These are phyloP conservation scores for Emmonsia crescens DNA, from an alignment of 2,329 filamentous ascomycete genomes.

Conservation along the genomic window DNA sequence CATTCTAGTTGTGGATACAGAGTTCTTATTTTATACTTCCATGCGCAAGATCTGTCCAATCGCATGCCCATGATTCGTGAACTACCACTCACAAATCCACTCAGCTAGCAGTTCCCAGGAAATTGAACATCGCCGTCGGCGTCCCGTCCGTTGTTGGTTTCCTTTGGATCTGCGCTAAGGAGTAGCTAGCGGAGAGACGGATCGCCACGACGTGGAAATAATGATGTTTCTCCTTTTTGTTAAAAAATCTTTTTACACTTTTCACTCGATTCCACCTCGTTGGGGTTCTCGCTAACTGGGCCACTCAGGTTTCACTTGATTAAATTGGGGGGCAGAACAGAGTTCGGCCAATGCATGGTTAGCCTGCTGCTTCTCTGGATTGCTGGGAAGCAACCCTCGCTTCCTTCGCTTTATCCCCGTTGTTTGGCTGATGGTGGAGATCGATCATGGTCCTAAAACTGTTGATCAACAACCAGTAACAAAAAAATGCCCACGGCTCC, in stretches of 20 bases:
- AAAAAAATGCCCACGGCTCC: neutral
- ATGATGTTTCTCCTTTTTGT: neutral
- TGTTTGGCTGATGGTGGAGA: neutral
- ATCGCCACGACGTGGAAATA: neutral
- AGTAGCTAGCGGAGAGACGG: conserved; percentile 7
- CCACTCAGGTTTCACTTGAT: conserved; percentile 5
- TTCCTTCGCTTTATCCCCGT: neutral
- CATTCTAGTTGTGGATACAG: neutral
- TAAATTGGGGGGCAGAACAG: neutral
- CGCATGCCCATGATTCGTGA: conserved; percentile 2
- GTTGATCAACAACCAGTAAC: neutral
- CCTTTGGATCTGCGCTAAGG: conserved; percentile 13
- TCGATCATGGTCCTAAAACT: neutral
- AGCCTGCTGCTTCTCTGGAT: neutral
- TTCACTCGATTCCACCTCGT: neutral
- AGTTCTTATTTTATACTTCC: neutral
- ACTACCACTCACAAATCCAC: neutral
- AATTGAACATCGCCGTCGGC: conserved; percentile 9
- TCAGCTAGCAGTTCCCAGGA: conserved; percentile 3
- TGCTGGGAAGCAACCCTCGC: neutral
- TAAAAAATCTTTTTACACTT: neutral
- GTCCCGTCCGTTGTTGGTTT: conserved; percentile 11
- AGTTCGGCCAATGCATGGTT: neutral
- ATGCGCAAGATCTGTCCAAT: conserved; percentile 3
- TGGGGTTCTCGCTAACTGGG: conserved; percentile 7